A percentile compares a stretch with the other conserved stretches of the same genome.
Evolutionary conservation across 208 protist genomes (phyloP).

Genomic region (Trichomonas tenax): DNA sequence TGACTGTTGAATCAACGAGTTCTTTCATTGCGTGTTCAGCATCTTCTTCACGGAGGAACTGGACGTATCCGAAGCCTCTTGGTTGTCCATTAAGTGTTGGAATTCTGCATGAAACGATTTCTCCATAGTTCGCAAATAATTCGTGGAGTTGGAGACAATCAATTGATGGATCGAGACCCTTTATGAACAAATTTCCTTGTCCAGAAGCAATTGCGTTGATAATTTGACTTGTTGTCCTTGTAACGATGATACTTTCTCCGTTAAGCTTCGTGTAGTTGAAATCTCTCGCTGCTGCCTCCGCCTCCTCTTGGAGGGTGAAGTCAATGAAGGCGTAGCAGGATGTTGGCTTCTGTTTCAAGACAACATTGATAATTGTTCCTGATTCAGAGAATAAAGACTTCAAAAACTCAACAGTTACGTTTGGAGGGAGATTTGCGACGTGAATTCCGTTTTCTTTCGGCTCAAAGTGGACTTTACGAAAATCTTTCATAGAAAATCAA

Average conservation of each 20-base stretch:
- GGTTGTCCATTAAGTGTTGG: neutral
- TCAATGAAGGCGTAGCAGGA: neutral
- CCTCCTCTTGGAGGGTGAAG: neutral
- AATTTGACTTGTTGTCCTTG: neutral
- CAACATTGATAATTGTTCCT: neutral
- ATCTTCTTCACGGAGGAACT: neutral
- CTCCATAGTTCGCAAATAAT: neutral
- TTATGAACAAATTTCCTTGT: constrained; percentile 11
- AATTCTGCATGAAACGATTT: neutral
- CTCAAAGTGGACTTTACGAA: neutral
- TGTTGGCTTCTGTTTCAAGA: neutral
- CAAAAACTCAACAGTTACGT: neutral
- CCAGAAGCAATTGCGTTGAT: neutral
- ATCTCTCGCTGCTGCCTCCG: neutral
- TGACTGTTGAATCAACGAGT: neutral
- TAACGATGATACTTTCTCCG: neutral
- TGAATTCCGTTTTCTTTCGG: neutral
- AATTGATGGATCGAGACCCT: neutral
- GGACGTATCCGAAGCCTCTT: neutral
- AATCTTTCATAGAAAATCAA: neutral
- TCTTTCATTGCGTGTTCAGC: neutral
- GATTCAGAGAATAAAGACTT: neutral
- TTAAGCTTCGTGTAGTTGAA: neutral
- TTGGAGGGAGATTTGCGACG: neutral
- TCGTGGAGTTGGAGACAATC: neutral